Evolutionary conservation across 2,329 filamentous ascomycete species (phyloP).

Genomic region (Corinectria fuckeliana): DNA sequence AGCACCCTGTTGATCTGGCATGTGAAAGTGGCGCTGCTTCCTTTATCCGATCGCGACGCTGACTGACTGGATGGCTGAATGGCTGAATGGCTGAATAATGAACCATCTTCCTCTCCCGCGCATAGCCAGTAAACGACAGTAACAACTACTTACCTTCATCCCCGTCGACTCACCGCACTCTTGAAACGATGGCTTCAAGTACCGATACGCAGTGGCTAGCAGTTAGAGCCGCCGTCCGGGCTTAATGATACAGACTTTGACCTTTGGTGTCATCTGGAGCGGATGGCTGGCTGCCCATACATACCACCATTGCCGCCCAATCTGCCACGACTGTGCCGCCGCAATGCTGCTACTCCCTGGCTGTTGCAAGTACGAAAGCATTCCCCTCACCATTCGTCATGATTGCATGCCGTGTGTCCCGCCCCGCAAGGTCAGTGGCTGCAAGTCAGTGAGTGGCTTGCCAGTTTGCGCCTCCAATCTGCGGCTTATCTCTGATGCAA

Average conservation of each 20-base stretch:
- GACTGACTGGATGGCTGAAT: background rate
- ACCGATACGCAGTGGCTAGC: too few relatives aligned
- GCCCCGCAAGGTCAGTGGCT: conserved; percentile 1
- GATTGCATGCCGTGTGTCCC: conserved; percentile 8
- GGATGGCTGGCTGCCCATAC: too few relatives aligned
- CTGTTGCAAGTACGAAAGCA: background rate
- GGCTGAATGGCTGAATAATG: too few relatives aligned
- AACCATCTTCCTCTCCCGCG: too few relatives aligned
- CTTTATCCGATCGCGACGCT: background rate
- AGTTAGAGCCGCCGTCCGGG: too few relatives aligned
- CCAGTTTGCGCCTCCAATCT: background rate
- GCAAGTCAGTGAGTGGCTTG: background rate
- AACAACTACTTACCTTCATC: too few relatives aligned
- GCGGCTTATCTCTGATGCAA: conserved; percentile 19
- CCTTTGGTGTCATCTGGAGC: too few relatives aligned
- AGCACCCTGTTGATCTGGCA: conserved; percentile 33
- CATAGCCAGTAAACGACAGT: too few relatives aligned
- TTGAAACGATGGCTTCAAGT: too few relatives aligned
- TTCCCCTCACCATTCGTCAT: conserved; percentile 12
- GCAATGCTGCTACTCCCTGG: conserved; percentile 3
- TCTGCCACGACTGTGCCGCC: background rate
- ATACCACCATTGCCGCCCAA: background rate
- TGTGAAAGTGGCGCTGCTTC: conserved; percentile 38
- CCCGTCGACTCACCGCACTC: too few relatives aligned
- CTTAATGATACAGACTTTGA: too few relatives aligned